Base-by-base conservation (phyloP, 1,139 yeast genomes). In the Starmera stellimalicola region DNA sequence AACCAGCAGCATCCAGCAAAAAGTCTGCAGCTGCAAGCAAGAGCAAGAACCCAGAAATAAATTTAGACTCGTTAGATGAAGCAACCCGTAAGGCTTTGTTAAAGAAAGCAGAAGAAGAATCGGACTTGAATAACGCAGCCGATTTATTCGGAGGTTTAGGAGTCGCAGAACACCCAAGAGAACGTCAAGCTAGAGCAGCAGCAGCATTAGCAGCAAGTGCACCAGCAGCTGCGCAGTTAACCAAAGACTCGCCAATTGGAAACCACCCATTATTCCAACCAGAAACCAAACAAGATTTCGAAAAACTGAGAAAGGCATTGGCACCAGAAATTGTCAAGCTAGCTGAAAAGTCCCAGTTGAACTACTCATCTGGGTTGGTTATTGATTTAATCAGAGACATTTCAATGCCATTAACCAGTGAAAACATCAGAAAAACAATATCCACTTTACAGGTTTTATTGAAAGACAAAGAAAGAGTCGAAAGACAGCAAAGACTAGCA, bases 81-180 rank as follows among this genome's bases (percentile, higher is more conserved):
- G 67, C 64, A 41, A 76, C 83, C 11, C 71, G 85, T 55, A 73
- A 67, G 49, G 91, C 81, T 52, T 60, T 87, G 57, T 66, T 82
- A 57, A 80, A 69, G 52, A 66, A 79, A 54, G 94, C 91, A 14
- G 94, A 91, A 60, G 54, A 84, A 38, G 78, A 74, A 32, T 74
- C 94, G 23, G 98, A 91, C 62, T 67, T 91, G 59, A 83, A 81
- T 60, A 82, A 84, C 54, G 97, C 97, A 17, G 91, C 95, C 18
- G 94, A 85, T 50, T 67, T 91, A 49, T 85, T 91, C 53, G 95
- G 91, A 24, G 83, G 83, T 8, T 65, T 81, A 44, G 88, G 87
- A 22, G 80, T 81, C 36, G 82, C 81, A 31, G 78, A 73, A 36
- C 91, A 80, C 50, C 91, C 91, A 43, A 68, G 81, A 46, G 87